Base-by-base conservation (phyloP, 495 filamentous ascomycete species). In the Penicillium cataractarum region DNA sequence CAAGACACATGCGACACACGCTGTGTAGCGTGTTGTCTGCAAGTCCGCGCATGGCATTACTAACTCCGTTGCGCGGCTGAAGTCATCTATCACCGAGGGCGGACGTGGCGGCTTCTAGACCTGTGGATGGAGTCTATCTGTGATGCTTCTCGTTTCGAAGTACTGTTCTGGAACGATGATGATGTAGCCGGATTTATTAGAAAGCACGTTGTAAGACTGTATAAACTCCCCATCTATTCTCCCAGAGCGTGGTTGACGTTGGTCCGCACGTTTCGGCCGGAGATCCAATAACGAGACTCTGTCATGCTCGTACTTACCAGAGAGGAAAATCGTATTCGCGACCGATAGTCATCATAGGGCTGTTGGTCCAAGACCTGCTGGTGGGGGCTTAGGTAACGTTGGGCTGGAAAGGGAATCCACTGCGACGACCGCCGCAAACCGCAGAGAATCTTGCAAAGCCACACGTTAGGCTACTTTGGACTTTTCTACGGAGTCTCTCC, bases 361-460 rank as follows among this genome's bases (percentile, higher is more conserved):
- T 57, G 55, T 27, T 40, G 37, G 37, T 12, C 29, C 29, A 27
- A n/a, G n/a, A 21, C 51, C 13, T 35, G 33, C 12, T 8, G 53
- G 42, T 46, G 42, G 42, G 19, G 42, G 19, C 42, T 46, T 46
- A 46, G 42, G 42, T 46, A 46, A 46, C 42, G 24, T 57, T 46
- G 40, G 55, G 40, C 55, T 57, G 39, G 27, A 46, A 57, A 48
- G 26, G 40, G 55, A 57, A 48, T 57, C n/a, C 8, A 46, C 40
- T 48, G 55, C 55, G 55, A 57, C n/a, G 37, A 46, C 42, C 42
- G 42, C 40, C 40, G 40, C 22, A 22, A 44, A 44, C 40, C 40
- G 55, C 35, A 17, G 8, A n/a, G 19, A 21, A 57, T 9, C 3
- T 40, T 21, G 53, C 33, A 40, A 29, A 55, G 46, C 53, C 33